Percentiles rank a stretch among this genome's conserved stretches.
Conservation (phyloP, 2,329 filamentous ascomycete species). For the Penicillium sp. region DNA sequence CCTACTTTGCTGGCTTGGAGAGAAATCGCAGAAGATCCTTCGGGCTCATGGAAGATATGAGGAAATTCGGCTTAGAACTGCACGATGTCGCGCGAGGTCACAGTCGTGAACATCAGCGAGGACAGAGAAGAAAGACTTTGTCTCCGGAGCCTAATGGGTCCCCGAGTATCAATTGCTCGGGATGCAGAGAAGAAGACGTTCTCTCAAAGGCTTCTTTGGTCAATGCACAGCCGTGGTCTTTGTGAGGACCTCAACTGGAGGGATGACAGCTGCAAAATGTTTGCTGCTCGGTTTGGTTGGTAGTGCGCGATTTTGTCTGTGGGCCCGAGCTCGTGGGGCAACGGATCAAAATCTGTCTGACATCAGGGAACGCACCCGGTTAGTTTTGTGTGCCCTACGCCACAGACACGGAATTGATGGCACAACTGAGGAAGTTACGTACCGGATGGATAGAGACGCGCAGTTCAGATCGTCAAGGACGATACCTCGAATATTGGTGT, state of each 20-base stretch:
- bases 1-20: slow-evolving; percentile 90
- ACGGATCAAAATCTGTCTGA: slow-evolving; percentile 23
- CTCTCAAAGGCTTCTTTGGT: slow-evolving; percentile 3
- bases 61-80: slow-evolving; percentile 32
- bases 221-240: slow-evolving; percentile 5
- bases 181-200: slow-evolving; percentile 1
- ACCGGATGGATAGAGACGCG: neutral
- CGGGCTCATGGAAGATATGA: slow-evolving; percentile 73
- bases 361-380: slow-evolving; percentile 16
- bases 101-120: slow-evolving; percentile 33
- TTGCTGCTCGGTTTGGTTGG: slow-evolving; percentile 19
- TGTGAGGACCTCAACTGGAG: slow-evolving; percentile 16
- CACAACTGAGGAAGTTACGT: neutral
- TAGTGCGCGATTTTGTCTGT: slow-evolving; percentile 27
- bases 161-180: slow-evolving; percentile 18
- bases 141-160: slow-evolving; percentile 15
- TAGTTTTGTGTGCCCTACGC: slow-evolving; percentile 4
- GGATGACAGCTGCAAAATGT: slow-evolving; percentile 18
- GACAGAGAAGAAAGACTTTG: slow-evolving; percentile 11
- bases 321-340: slow-evolving; percentile 23
- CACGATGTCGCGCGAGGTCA: slow-evolving; percentile 33
- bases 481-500: slow-evolving; percentile 1
- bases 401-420: neutral
- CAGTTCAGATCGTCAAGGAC: slow-evolving; percentile 3
- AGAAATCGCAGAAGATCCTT: slow-evolving; percentile 88